These are phyloP conservation scores for Agaricus subrufescens DNA, from an alignment of 768 basidiomycete genomes.

Conservation along the genomic window DNA sequence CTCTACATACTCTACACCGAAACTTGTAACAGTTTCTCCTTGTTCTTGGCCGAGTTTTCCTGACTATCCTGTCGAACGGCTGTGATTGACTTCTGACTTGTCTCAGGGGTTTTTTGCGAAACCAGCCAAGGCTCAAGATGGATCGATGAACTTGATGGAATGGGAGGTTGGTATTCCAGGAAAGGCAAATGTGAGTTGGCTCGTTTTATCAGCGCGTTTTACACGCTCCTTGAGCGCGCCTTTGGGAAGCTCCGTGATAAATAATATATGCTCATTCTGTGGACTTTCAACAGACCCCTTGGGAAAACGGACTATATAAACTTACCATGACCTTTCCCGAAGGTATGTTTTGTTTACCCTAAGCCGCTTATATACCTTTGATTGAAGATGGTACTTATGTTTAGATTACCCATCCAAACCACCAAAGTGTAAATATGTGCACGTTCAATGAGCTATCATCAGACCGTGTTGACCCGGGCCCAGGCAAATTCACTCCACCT, in stretches of 20 bases:
- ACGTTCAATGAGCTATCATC: neutral
- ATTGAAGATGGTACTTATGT: neutral
- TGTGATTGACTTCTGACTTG: neutral
- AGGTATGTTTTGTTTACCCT: constrained; percentile 45
- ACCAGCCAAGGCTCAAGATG: constrained; percentile 85
- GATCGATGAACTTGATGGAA: constrained; percentile 93
- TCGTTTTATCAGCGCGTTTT: constrained; percentile 7
- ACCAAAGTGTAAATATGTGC: constrained; percentile 69
- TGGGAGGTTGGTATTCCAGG: constrained; percentile 99
- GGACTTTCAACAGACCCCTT: constrained; percentile 64
- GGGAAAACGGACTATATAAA: constrained; percentile 97
- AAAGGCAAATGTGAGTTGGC: constrained; percentile 67
- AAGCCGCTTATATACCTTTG: neutral
- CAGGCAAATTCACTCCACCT: constrained; percentile 95
- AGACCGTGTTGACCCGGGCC: neutral
- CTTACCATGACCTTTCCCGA: constrained; percentile 94
- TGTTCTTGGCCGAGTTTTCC: neutral
- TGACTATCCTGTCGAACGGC: neutral
- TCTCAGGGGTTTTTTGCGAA: constrained; percentile 94
- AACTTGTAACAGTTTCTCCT: neutral
- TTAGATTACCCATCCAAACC: constrained; percentile 94
- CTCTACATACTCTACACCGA: neutral
- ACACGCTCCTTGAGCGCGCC: constrained; percentile 11
- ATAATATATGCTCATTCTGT: constrained; percentile 12
- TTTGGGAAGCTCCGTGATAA: neutral